Evolutionary conservation across 2,329 filamentous ascomycete genomes (phyloP), one percentile per base, ranked within the genome.

Genomic region (Clarireedia paspali): DNA sequence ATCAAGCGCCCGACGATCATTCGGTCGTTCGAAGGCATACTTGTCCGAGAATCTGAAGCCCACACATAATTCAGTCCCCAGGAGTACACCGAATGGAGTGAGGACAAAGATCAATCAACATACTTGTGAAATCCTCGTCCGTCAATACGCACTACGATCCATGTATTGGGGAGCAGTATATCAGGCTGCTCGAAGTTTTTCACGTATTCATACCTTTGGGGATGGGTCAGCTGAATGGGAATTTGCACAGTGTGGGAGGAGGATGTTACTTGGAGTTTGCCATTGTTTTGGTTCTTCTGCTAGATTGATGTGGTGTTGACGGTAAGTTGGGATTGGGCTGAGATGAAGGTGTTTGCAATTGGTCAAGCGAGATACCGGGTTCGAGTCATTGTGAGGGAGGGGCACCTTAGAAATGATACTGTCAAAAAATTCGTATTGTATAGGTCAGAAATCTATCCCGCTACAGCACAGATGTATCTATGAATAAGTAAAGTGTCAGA

Each of bases 101-200:
- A 4, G 34, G n/a, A 17, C n/a, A 34, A 9, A 39, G 36, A 14
- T 4, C 23, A 44, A 7, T 44, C 6, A 7, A 50, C 72, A 69
- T 75, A 95, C 90, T 95, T 96, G 66, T 91, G 94, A 73, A 99
- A 99, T 17, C 91, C 91, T 61, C 92, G 81, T 24, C 94, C 94
- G 73, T 99, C 94, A 66, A 99, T 85, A 58, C 94, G 85, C 55
- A 99, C 85, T 20, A 97, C 90, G 56, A 97, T 87, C 91, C 91
- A 99, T 26, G 92, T 97, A 68, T 95, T 95, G 53, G 86, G 89
- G 23, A 97, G 79, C 42, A 99, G 75, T 47, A 74, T 73, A 68
- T 96, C 91, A 6, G 84, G 75, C 67, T 88, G 88, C 77, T 99
- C 94, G 68, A 97, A 97, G 48, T 77, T 73, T 70, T 89, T 89